Evolutionary conservation across 768 basidiomycete species (phyloP).

Genomic region (Suillus tomentosus): DNA sequence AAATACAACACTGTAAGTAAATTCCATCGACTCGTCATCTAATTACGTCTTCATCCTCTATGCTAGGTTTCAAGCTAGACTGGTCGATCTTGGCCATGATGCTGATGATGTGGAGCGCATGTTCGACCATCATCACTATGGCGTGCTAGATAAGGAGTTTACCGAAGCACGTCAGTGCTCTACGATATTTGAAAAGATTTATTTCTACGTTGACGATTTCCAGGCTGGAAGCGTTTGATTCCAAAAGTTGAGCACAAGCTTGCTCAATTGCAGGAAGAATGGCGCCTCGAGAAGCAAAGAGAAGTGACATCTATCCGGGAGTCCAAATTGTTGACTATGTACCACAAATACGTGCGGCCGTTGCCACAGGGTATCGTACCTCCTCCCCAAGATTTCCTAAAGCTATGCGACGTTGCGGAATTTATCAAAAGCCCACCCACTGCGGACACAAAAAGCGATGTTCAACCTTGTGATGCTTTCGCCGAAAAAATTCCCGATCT

Average conservation of each 20-base stretch:
- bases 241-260: slow-evolving; percentile 4
- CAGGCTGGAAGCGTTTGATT: slow-evolving; percentile 4
- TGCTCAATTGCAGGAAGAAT: neutral
- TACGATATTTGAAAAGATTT: no score
- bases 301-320: neutral
- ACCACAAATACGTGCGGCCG: neutral
- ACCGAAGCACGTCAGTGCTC: slow-evolving; percentile 6
- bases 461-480: neutral
- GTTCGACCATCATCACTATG: neutral
- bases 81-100: neutral
- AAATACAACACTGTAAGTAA: neutral
- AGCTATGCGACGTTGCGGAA: neutral
- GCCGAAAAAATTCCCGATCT: neutral
- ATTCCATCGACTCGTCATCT: neutral
- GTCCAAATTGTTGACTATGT: neutral
- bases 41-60: neutral
- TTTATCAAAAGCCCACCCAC: neutral
- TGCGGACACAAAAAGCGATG: neutral
- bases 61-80: neutral
- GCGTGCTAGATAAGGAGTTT: neutral
- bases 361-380: neutral
- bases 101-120: neutral
- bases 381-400: neutral
- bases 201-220: neutral
- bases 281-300: neutral